Evolutionary conservation across 768 basidiomycete species (phyloP).

Genomic region (Kondoa malvinella): DNA sequence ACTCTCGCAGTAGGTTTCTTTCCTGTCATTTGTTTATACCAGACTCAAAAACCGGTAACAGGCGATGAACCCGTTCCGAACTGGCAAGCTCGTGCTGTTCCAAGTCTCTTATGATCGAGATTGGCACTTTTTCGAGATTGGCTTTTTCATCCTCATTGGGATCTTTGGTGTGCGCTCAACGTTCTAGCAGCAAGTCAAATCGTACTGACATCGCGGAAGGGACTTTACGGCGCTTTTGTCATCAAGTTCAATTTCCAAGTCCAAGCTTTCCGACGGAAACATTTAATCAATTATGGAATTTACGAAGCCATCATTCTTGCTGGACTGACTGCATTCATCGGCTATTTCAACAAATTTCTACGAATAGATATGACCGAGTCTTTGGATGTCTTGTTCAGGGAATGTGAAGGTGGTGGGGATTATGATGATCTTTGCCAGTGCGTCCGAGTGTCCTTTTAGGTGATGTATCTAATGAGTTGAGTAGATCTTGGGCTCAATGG

Average conservation of each 20-base stretch:
- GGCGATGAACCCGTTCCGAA: slow-evolving; percentile 97
- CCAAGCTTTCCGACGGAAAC: slow-evolving; percentile 81
- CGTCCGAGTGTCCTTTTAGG: slow-evolving; percentile 31
- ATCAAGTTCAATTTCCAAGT: slow-evolving; percentile 94
- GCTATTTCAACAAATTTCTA: slow-evolving; percentile 85
- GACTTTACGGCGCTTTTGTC: slow-evolving; percentile 88
- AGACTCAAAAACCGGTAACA: slow-evolving; percentile 28
- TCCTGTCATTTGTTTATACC: not conserved
- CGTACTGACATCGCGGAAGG: slow-evolving; percentile 34
- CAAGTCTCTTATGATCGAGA: slow-evolving; percentile 93
- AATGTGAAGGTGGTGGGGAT: slow-evolving; percentile 84
- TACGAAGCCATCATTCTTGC: slow-evolving; percentile 78
- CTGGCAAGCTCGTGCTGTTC: slow-evolving; percentile 92
- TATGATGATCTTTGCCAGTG: slow-evolving; percentile 91
- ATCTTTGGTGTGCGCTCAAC: slow-evolving; percentile 66
- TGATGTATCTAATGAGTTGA: not conserved
- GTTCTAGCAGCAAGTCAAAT: not conserved
- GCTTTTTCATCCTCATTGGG: slow-evolving; percentile 86
- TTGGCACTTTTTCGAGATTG: slow-evolving; percentile 98
- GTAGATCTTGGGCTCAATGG: slow-evolving; percentile 78
- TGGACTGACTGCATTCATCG: slow-evolving; percentile 71
- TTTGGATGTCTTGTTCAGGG: slow-evolving; percentile 82
- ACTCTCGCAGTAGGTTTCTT: slow-evolving; percentile 62
- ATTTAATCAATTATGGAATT: slow-evolving; percentile 64
- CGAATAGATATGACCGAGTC: slow-evolving; percentile 96